Conservation (phyloP, 2,329 filamentous ascomycete genomes). For the Diaporthe batatas region DNA sequence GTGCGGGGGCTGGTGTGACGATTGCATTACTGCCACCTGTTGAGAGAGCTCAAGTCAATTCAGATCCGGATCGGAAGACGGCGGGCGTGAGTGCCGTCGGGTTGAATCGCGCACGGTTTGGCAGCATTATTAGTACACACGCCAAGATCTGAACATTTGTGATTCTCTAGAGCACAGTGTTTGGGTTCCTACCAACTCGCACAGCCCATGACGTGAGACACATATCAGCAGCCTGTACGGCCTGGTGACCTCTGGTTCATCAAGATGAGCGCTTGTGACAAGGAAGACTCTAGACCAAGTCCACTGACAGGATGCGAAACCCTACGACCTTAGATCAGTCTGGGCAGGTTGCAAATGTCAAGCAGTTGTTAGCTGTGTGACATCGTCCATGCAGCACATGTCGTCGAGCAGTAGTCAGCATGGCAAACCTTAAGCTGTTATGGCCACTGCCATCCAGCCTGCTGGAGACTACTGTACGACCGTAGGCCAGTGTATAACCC, state of each 20-base stretch:
- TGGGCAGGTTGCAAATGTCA: background rate
- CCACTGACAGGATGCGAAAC: background rate
- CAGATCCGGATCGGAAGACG: background rate
- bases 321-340: background rate
- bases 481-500: background rate
- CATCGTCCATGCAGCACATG: background rate
- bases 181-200: background rate
- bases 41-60: constrained; percentile 10
- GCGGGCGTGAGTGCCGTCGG: background rate
- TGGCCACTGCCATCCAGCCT: constrained; percentile 2
- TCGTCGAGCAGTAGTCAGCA: background rate
- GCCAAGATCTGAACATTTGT: background rate
- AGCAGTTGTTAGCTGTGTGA: background rate
- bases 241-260: background rate
- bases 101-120: background rate
- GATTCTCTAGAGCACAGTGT: background rate
- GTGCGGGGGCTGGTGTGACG: constrained; percentile 26
- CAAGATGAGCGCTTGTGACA: background rate
- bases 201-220: background rate
- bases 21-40: constrained; percentile 1
- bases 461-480: constrained; percentile 14
- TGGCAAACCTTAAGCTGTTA: background rate
- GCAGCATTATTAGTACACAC: background rate
- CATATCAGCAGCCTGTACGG: background rate
- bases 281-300: background rate